Percentiles rank a stretch among this genome's conserved stretches.
phyloP scores from a whole-genome alignment of 2,329 filamentous ascomycete genomes.

The Talaromyces marneffei region DNA sequence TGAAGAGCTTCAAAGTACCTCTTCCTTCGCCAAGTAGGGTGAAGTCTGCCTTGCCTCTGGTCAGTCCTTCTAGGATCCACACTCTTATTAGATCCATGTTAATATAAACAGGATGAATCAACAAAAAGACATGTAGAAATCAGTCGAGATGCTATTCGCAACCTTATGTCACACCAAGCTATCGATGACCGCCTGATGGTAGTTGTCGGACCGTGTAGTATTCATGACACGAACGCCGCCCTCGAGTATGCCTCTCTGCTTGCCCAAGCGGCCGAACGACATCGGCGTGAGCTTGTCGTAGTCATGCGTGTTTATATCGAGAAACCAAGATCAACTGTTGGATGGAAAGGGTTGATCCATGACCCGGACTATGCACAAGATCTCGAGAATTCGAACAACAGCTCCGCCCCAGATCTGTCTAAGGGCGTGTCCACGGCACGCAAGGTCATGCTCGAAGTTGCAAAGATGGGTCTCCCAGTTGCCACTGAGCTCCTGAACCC shows the following conservation, averaged over 20 bases:
- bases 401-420: background rate
- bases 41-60: conserved; percentile 1
- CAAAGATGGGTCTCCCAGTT: conserved; percentile 4
- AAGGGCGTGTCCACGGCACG: background rate
- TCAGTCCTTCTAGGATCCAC: background rate
- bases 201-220: conserved; percentile 5
- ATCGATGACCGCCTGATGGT: conserved; percentile 2
- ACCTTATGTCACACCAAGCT: conserved; percentile 1
- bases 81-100: background rate
- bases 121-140: conserved; percentile 2
- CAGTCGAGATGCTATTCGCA: conserved; percentile 2
- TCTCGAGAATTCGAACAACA: background rate
- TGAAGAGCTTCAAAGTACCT: conserved; percentile 2
- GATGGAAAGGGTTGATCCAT: conserved; percentile 6
- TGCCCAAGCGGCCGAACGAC: background rate
- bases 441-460: conserved; percentile 4
- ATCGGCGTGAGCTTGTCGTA: conserved; percentile 3
- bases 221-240: conserved; percentile 5
- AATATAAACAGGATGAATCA: conserved; percentile 1
- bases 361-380: conserved; percentile 1
- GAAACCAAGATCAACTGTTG: conserved; percentile 4
- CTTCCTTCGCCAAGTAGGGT: conserved; percentile 4
- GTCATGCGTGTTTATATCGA: conserved; percentile 6
- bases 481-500: conserved; percentile 4
- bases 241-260: conserved; percentile 5